Evolutionary conservation across 306 rosid genomes (phyloP).

Genomic region (Lupinus albus): DNA sequence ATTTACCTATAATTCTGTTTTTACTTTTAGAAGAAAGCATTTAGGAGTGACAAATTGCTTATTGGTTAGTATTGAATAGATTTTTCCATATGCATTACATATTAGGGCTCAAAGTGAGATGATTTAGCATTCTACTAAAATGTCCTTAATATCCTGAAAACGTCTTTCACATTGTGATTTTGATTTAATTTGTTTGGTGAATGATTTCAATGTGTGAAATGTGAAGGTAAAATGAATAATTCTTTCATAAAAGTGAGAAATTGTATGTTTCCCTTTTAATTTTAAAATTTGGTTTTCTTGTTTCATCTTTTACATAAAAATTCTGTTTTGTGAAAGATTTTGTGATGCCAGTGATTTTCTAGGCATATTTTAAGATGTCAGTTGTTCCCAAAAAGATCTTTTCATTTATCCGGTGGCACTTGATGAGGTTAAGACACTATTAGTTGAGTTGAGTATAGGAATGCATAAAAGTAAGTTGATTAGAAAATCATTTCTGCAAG

Average conservation of each 20-base stretch:
- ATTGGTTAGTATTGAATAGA: background rate
- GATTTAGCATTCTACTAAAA: background rate
- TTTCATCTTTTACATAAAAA: too few relatives aligned
- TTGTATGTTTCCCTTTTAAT: background rate
- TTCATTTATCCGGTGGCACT: background rate
- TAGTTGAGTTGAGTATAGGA: slow-evolving; percentile 1
- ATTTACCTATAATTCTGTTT: background rate
- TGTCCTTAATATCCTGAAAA: too few relatives aligned
- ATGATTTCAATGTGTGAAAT: background rate
- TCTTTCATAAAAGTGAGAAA: background rate
- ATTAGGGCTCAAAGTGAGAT: background rate
- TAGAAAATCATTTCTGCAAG: background rate
- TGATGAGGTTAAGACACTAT: too few relatives aligned
- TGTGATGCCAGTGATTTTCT: background rate
- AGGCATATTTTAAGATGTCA: background rate
- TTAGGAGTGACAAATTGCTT: background rate
- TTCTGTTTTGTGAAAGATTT: too few relatives aligned
- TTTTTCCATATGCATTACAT: background rate
- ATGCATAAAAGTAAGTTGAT: background rate
- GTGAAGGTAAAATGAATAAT: background rate
- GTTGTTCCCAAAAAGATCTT: background rate
- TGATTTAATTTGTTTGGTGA: background rate
- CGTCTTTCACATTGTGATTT: background rate
- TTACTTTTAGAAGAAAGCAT: background rate
- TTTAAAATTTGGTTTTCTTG: background rate